Evolutionary conservation across 768 basidiomycete genomes (phyloP).

Genomic region (Russula compacta): DNA sequence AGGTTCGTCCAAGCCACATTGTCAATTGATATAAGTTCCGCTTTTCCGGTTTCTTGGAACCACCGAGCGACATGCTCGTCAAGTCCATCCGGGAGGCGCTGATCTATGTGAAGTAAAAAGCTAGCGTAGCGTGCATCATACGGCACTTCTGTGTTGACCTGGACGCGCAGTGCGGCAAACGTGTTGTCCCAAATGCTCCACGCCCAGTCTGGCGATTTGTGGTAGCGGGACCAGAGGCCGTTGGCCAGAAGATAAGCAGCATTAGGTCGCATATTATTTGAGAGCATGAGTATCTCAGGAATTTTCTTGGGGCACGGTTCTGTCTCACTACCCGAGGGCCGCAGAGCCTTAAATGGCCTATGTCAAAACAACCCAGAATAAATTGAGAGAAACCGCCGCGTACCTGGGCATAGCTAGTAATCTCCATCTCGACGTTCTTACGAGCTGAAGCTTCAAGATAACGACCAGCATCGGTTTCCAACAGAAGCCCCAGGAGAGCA

Average conservation of each 20-base stretch:
- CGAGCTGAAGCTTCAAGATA: constrained; percentile 48
- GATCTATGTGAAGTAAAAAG: constrained; percentile 66
- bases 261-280: constrained; percentile 46
- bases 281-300: constrained; percentile 62
- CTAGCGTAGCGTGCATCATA: constrained; percentile 58
- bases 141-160: constrained; percentile 37
- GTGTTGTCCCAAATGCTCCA: constrained; percentile 83
- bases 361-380: not conserved
- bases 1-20: constrained; percentile 61
- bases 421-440: constrained; percentile 51
- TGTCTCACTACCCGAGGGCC: constrained; percentile 30
- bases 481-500: constrained; percentile 49
- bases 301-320: constrained; percentile 31
- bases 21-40: constrained; percentile 50
- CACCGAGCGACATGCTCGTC: constrained; percentile 64
- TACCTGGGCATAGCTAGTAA: constrained; percentile 54
- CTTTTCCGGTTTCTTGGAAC: constrained; percentile 60
- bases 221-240: constrained; percentile 76
- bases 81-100: constrained; percentile 65
- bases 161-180: constrained; percentile 62
- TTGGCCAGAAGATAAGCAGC: constrained; percentile 66
- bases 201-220: constrained; percentile 62
- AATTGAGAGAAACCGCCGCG: constrained; percentile 19
- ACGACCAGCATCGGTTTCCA: constrained; percentile 54
- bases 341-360: constrained; percentile 30